These are phyloP conservation scores for Monosporozyma aquatica DNA, from an alignment of 805 yeast genomes.

Conservation along the genomic window DNA sequence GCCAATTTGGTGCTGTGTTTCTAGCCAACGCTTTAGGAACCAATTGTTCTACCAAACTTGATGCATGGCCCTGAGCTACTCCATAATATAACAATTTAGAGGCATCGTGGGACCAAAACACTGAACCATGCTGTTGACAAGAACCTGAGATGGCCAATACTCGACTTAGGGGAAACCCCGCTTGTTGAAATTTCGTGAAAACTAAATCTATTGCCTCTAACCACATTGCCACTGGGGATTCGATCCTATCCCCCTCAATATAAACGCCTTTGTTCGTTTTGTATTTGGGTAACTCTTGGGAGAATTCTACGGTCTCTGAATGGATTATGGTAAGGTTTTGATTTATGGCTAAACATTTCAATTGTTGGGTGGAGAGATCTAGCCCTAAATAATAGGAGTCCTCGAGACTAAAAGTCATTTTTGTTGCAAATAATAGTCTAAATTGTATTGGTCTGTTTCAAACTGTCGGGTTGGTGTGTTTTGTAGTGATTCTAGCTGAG, in stretches of 20 bases:
- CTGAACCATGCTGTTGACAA: constrained; percentile 89
- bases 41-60: constrained; percentile 40
- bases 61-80: constrained; percentile 26
- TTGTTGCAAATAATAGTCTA: background rate
- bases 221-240: constrained; percentile 87
- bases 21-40: constrained; percentile 47
- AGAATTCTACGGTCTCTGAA: constrained; percentile 65
- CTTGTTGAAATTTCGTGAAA: constrained; percentile 41
- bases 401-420: too few species aligned
- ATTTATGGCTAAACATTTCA: constrained; percentile 64
- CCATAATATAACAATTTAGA: constrained; percentile 29
- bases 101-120: constrained; percentile 59
- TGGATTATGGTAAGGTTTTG: constrained; percentile 42
- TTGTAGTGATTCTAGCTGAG: too few species aligned
- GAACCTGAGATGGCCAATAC: constrained; percentile 74
- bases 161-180: constrained; percentile 45
- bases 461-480: too few species aligned
- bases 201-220: constrained; percentile 68
- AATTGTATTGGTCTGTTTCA: too few species aligned
- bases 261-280: constrained; percentile 68
- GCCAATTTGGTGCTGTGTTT: constrained; percentile 82
- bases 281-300: constrained; percentile 50
- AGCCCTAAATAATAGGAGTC: constrained; percentile 48
- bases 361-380: constrained; percentile 84
- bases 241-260: constrained; percentile 45